Percentiles rank a stretch among this genome's conserved stretches.
Evolutionary conservation across 345 rosid species (phyloP).

Genomic region (Pistacia vera): DNA sequence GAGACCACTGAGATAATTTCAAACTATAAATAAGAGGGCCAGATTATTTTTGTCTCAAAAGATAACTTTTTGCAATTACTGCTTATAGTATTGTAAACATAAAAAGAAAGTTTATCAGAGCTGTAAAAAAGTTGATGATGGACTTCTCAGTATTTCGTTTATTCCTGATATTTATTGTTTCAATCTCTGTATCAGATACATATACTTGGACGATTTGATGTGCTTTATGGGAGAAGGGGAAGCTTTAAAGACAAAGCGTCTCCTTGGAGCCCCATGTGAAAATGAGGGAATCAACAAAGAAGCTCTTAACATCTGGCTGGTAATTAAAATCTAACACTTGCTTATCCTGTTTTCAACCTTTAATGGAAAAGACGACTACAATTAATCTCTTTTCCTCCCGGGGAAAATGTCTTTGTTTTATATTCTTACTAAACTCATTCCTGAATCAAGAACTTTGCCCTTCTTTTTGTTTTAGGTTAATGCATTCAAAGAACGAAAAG

Average conservation of each 20-base stretch:
- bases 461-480: constrained; percentile 28
- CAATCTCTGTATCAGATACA: constrained; percentile 25
- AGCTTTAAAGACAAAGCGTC: constrained; percentile 30
- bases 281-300: constrained; percentile 32
- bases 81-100: too few relatives aligned
- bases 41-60: too few relatives aligned
- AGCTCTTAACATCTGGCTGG: constrained; percentile 46
- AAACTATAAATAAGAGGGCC: too few relatives aligned
- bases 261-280: constrained; percentile 27
- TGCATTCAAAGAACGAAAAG: constrained; percentile 41
- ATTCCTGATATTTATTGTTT: not conserved
- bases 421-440: not conserved
- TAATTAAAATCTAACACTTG: constrained; percentile 16
- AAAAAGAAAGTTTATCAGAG: too few relatives aligned
- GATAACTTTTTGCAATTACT: too few relatives aligned
- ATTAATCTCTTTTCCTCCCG: too few relatives aligned
- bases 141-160: not conserved
- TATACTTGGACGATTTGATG: constrained; percentile 41
- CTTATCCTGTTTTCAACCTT: not conserved
- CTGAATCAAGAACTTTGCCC: not conserved
- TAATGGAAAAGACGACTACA: not conserved
- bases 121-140: too few relatives aligned
- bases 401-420: too few relatives aligned
- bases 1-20: too few relatives aligned
- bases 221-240: constrained; percentile 46